A percentile compares a stretch with the other conserved stretches of the same genome.
phyloP scores from a whole-genome alignment of 345 rosid species.

The Syzygium grande region DNA sequence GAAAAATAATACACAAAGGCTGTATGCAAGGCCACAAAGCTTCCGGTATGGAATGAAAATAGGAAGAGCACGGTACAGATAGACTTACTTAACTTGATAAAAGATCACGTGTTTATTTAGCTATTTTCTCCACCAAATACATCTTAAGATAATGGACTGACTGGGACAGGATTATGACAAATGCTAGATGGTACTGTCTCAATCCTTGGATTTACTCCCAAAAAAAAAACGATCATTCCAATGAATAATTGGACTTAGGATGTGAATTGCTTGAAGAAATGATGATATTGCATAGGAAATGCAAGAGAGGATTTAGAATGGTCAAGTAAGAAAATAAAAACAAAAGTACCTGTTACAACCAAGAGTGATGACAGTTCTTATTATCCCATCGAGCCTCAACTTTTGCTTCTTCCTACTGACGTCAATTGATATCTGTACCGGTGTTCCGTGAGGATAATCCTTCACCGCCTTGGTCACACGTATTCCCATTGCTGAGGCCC shows the following conservation, averaged over 20 bases:
- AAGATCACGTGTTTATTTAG: background rate
- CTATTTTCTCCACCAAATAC: background rate
- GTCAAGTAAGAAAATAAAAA: background rate
- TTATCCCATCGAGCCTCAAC: conserved; percentile 85
- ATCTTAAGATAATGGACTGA: background rate
- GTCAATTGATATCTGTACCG: conserved; percentile 85
- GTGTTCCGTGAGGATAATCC: conserved; percentile 81
- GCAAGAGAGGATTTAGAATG: background rate
- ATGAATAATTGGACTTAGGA: background rate
- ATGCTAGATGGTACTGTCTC: background rate
- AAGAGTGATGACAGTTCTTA: conserved; percentile 72
- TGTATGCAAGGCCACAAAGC: background rate
- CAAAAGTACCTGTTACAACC: conserved; percentile 65
- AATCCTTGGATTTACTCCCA: background rate
- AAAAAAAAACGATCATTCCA: background rate
- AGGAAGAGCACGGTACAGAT: background rate
- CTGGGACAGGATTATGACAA: background rate
- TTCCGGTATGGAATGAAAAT: background rate
- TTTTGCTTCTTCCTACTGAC: conserved; percentile 64
- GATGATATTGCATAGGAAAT: background rate
- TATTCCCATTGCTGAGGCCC: conserved; percentile 80
- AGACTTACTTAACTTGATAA: background rate
- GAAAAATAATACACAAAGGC: background rate
- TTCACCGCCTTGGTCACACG: conserved; percentile 83
- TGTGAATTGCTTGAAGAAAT: background rate